Evolutionary conservation across 208 protist genomes (phyloP).

Genomic region (Blastocrithidia nonstop): DNA sequence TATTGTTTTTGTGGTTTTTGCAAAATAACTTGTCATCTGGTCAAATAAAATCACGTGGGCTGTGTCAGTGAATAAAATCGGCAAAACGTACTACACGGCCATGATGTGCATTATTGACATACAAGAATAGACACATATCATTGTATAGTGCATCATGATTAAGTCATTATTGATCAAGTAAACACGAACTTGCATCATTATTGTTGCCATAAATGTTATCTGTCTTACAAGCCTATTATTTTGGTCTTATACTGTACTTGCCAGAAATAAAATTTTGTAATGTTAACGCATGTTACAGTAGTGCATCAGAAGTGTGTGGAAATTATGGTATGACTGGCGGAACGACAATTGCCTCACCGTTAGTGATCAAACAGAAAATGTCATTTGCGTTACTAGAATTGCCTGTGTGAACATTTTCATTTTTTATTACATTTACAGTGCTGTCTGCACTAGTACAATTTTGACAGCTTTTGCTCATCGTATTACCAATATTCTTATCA

Average conservation of each 20-base stretch:
- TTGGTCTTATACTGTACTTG: no score
- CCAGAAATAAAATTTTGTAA: constrained; percentile 14
- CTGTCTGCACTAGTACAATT: not conserved
- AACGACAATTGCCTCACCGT: constrained; percentile 32
- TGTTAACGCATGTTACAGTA: constrained; percentile 31
- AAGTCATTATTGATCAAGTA: constrained; percentile 18
- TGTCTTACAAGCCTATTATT: no score
- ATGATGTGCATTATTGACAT: constrained; percentile 42
- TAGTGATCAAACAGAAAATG: constrained; percentile 26
- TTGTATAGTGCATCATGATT: constrained; percentile 51
- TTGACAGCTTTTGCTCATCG: not conserved
- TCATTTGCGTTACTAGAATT: not conserved
- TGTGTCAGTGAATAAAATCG: constrained; percentile 81
- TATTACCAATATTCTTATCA: not conserved
- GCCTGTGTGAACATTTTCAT: not conserved
- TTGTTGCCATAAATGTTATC: no score
- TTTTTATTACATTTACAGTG: not conserved
- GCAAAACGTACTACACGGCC: constrained; percentile 66
- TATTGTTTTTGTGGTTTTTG: no score
- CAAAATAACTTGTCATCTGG: no score
- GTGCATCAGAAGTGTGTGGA: constrained; percentile 37
- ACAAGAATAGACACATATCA: constrained; percentile 82
- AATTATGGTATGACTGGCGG: constrained; percentile 37
- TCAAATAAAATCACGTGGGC: constrained; percentile 54
- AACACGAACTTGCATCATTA: no score